A percentile compares a stretch with the other conserved stretches of the same genome.
Evolutionary conservation across 352 stramenopile genomes (phyloP).

Genomic region (Globisporangium spinosum): DNA sequence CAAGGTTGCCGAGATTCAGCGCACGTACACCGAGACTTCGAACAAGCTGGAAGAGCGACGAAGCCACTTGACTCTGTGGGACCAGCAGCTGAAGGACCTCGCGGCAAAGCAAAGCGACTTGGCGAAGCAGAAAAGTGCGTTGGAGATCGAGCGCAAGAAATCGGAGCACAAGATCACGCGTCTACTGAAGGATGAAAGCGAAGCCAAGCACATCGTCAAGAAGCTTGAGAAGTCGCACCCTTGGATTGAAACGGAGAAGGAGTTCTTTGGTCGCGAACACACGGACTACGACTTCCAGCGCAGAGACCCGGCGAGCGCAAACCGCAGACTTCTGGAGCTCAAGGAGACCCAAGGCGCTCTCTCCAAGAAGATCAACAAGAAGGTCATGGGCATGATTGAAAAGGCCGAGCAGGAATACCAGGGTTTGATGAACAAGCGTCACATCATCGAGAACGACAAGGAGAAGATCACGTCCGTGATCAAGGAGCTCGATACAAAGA

Average conservation of each 20-base stretch:
- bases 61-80: conserved; percentile 77
- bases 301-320: conserved; percentile 81
- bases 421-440: conserved; percentile 95
- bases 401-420: conserved; percentile 99
- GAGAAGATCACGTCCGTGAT: conserved; percentile 99
- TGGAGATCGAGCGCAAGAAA: conserved; percentile 95
- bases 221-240: conserved; percentile 92
- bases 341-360: conserved; percentile 93
- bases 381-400: conserved; percentile 99
- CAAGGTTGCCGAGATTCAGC: conserved; percentile 61
- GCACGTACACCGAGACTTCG: conserved; percentile 53
- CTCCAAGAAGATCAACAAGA: conserved; percentile 99
- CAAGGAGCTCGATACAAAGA: conserved; percentile 98
- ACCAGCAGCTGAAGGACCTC: conserved; percentile 91
- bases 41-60: conserved; percentile 65
- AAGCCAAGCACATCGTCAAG: conserved; percentile 86
- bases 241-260: conserved; percentile 97
- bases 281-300: conserved; percentile 98
- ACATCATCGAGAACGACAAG: conserved; percentile 99
- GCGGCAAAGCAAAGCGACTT: conserved; percentile 68
- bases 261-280: conserved; percentile 95
- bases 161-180: conserved; percentile 90
- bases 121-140: conserved; percentile 84
- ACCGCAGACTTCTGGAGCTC: conserved; percentile 85
- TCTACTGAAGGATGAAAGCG: conserved; percentile 91